These are phyloP conservation scores for Colletotrichum sojae DNA, from an alignment of 2,329 filamentous ascomycete genomes.

Conservation along the genomic window DNA sequence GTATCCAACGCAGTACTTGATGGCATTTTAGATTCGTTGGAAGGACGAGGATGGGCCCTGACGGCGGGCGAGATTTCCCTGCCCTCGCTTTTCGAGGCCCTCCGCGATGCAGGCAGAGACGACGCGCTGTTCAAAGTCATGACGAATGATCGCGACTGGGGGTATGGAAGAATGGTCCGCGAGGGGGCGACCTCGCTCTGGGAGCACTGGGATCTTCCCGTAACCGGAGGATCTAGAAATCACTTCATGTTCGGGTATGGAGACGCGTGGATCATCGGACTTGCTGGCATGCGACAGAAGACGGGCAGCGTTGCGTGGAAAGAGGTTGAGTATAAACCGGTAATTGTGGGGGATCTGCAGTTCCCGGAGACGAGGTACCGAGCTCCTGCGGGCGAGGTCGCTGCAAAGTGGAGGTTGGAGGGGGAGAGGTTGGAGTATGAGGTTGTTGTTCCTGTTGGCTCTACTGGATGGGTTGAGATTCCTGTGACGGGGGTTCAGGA, in stretches of 20 bases:
- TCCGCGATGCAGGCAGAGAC: conserved; percentile 7
- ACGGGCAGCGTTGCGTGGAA: conserved; percentile 19
- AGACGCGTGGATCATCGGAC: conserved; percentile 30
- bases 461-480: background rate
- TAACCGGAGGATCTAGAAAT: conserved; percentile 33
- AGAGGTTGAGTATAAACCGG: conserved; percentile 23
- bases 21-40: conserved; percentile 12
- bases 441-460: background rate
- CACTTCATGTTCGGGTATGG: conserved; percentile 40
- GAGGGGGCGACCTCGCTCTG: conserved; percentile 34
- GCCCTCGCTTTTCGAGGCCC: conserved; percentile 27
- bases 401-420: background rate
- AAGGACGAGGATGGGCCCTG: conserved; percentile 10
- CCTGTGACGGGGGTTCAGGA: background rate
- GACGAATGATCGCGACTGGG: conserved; percentile 12
- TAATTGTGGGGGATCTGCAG: conserved; percentile 29
- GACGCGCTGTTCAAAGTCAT: conserved; percentile 36
- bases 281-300: conserved; percentile 12
- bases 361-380: conserved; percentile 28
- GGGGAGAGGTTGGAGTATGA: background rate
- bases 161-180: conserved; percentile 26
- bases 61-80: conserved; percentile 36
- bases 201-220: conserved; percentile 39
- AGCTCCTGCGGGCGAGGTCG: background rate
- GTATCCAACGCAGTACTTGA: conserved; percentile 5